phyloP scores from a whole-genome alignment of 2,329 filamentous ascomycete species.

The Xylariaceae sp. region DNA sequence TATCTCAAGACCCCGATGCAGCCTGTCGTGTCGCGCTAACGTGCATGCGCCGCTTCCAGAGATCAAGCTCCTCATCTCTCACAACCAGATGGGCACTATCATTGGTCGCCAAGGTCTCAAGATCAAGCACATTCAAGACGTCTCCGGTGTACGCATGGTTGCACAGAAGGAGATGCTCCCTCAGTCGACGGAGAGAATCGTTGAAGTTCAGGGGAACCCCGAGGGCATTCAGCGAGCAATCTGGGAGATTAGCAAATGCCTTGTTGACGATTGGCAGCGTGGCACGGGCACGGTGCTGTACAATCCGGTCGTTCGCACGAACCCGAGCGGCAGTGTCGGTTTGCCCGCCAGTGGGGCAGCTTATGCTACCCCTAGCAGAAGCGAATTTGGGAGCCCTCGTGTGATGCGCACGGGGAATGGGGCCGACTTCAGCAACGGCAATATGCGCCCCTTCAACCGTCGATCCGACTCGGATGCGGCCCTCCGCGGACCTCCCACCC shows the following conservation, averaged over 20 bases:
- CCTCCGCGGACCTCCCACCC: slow-evolving; percentile 72
- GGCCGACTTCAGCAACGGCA: slow-evolving; percentile 88
- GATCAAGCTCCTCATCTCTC: slow-evolving; percentile 94
- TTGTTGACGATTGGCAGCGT: slow-evolving; percentile 96
- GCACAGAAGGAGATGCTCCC: slow-evolving; percentile 99
- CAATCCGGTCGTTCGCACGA: slow-evolving; percentile 88
- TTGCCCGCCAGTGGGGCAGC: slow-evolving; percentile 33
- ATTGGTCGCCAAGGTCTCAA: slow-evolving; percentile 94
- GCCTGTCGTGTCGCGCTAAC: not conserved
- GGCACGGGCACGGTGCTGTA: slow-evolving; percentile 96
- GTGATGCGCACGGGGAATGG: slow-evolving; percentile 95
- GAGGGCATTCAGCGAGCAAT: slow-evolving; percentile 93
- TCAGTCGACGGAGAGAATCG: slow-evolving; percentile 95
- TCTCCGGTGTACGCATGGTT: slow-evolving; percentile 95
- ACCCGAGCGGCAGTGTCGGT: slow-evolving; percentile 34
- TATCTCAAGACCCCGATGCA: slow-evolving; percentile 6
- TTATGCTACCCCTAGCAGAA: slow-evolving; percentile 37
- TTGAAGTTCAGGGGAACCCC: slow-evolving; percentile 91
- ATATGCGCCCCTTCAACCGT: slow-evolving; percentile 61
- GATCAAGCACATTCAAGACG: slow-evolving; percentile 99
- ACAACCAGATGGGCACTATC: slow-evolving; percentile 99
- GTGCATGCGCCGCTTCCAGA: slow-evolving; percentile 43
- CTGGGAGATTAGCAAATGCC: slow-evolving; percentile 98
- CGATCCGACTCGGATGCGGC: slow-evolving; percentile 79
- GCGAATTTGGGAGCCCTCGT: slow-evolving; percentile 57